Evolutionary conservation across 2,329 filamentous ascomycete species (phyloP).

Genomic region (Akanthomyces lecanii): DNA sequence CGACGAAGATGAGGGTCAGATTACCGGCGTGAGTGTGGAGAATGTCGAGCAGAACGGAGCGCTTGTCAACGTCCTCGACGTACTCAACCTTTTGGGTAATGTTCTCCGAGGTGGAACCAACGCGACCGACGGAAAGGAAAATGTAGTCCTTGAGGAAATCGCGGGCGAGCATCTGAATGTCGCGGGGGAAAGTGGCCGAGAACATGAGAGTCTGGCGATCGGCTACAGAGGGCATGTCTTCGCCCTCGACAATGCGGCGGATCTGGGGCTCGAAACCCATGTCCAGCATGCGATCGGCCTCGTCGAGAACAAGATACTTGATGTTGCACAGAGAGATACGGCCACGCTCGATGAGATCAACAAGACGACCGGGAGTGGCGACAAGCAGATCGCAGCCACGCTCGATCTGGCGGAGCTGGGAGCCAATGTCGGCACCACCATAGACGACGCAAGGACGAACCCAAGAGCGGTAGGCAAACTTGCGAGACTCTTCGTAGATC

Average conservation of each 20-base stretch:
- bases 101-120: constrained; percentile 99
- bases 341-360: constrained; percentile 97
- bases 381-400: constrained; percentile 94
- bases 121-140: constrained; percentile 97
- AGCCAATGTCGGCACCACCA: constrained; percentile 97
- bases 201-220: constrained; percentile 99
- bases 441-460: constrained; percentile 98
- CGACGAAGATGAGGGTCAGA: constrained; percentile 94
- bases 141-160: constrained; percentile 99
- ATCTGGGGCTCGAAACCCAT: constrained; percentile 99
- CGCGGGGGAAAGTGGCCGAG: constrained; percentile 96
- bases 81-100: constrained; percentile 99
- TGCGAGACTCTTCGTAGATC: constrained; percentile 95
- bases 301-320: constrained; percentile 97
- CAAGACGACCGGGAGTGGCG: constrained; percentile 92
- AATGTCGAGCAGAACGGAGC: constrained; percentile 94
- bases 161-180: constrained; percentile 97
- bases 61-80: constrained; percentile 95
- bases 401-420: constrained; percentile 97
- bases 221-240: constrained; percentile 87
- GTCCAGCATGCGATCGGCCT: constrained; percentile 99
- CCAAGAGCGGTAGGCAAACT: constrained; percentile 98
- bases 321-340: constrained; percentile 97
- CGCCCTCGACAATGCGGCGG: constrained; percentile 93
- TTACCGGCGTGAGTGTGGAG: constrained; percentile 88